phyloP scores from a whole-genome alignment of 108 stramenopile species.

The Nitzschia inconspicua region DNA sequence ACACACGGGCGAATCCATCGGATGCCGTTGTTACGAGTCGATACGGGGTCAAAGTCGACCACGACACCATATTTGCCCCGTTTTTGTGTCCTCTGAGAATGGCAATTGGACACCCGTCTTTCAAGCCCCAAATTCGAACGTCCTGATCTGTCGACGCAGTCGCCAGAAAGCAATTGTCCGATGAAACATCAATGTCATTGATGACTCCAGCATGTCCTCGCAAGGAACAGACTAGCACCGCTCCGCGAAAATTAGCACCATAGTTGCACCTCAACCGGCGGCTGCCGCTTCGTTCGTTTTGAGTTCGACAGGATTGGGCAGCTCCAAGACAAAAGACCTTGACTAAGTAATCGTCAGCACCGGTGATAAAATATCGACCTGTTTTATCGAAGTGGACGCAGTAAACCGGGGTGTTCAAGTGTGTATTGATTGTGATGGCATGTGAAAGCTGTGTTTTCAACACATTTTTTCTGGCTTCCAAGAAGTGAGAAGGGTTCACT shows the following conservation, averaged over 20 bases:
- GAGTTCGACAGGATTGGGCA: constrained; percentile 20
- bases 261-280: constrained; percentile 38
- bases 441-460: constrained; percentile 61
- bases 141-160: constrained; percentile 84
- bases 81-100: constrained; percentile 78
- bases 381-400: constrained; percentile 87
- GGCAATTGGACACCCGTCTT: constrained; percentile 82
- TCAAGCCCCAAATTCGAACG: constrained; percentile 85
- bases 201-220: constrained; percentile 93
- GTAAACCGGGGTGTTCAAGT: constrained; percentile 83
- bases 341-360: constrained; percentile 92
- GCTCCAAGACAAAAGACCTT: constrained; percentile 83
- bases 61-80: constrained; percentile 83
- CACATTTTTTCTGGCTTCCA: constrained; percentile 33
- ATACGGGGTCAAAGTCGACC: constrained; percentile 75
- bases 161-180: constrained; percentile 89
- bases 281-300: neutral
- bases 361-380: constrained; percentile 89
- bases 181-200: constrained; percentile 86
- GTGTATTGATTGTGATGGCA: constrained; percentile 79
- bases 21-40: constrained; percentile 76
- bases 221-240: constrained; percentile 79
- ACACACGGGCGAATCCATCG: constrained; percentile 72
- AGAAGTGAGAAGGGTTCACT: constrained; percentile 2
- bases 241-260: constrained; percentile 66